Evolutionary conservation across 2,329 filamentous ascomycete species (phyloP), one percentile per base, ranked within the genome.

Genomic region (Penicillium sp.): DNA sequence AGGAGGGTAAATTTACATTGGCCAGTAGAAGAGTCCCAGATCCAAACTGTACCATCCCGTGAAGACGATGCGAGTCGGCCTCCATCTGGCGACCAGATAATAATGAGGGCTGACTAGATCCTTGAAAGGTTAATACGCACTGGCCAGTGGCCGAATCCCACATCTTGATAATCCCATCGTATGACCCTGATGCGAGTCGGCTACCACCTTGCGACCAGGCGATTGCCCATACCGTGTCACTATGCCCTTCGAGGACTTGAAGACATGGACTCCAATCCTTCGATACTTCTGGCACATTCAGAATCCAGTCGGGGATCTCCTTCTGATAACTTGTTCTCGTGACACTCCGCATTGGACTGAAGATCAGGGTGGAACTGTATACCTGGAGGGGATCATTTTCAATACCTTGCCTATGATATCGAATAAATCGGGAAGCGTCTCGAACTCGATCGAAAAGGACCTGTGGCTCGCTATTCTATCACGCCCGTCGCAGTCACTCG

Each of bases 351-450:
- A 12, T 20, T 4, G 71, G 73, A 43, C 65, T 68, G 49, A 76
- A 76, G 37, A 63, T 61, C 12, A 61, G 67, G 37, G 39, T 60
- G 38, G 61, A 74, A 49, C 39, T 61, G 57, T 76, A 76, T 10
- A 70, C 55, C 57, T 77, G 72, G 8, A 66, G 58, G 15, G 71
- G 63, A 17, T 60, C 37, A 4, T 54, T 61, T 37, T 71, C 54
- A 41, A 75, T 71, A 47, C 66, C 50, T 48, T 15, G 47, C 56
- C 53, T 71, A 55, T 60, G 61, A 57, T 68, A 65, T 25, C 59
- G 65, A 64, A 69, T 71, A 60, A 65, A 74, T 55, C 69, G 62
- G 22, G 58, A 63, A 17, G 64, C 58, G 42, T 76, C 69, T 49
- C 38, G 68, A 56, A 64, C 67, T 20, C 48, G 56, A 15, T 49